Percentiles rank a stretch among this genome's conserved stretches.
These are phyloP conservation scores for Pseudohalonectria lignicola DNA, from an alignment of 2,329 filamentous ascomycete genomes.

Conservation along the genomic window DNA sequence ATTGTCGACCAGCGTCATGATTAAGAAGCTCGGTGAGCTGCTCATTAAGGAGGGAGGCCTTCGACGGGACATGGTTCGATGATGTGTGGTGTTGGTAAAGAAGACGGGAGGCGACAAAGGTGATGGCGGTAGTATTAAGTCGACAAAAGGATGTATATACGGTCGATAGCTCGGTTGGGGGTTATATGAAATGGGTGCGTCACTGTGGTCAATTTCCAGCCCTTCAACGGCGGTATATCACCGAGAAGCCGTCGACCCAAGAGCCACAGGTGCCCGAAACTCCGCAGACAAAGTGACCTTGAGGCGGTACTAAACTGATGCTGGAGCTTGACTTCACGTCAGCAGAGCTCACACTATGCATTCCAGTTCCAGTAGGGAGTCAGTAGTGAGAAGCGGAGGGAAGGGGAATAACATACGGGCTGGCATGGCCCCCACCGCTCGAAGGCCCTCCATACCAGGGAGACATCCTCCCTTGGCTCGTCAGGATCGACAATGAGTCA, in stretches of 20 bases:
- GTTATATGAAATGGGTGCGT: too few species aligned
- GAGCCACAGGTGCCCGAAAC: constrained; percentile 69
- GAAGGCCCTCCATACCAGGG: constrained; percentile 70
- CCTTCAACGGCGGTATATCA: constrained; percentile 35
- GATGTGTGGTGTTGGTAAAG: too few species aligned
- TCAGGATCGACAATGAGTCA: constrained; percentile 82
- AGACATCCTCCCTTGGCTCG: constrained; percentile 78
- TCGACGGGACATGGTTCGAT: too few species aligned
- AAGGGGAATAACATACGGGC: not conserved
- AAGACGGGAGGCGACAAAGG: too few species aligned
- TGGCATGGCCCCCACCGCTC: constrained; percentile 72
- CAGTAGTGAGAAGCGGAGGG: not conserved
- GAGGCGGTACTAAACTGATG: constrained; percentile 77
- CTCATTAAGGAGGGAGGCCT: too few species aligned
- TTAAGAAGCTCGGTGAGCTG: too few species aligned
- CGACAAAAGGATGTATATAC: too few species aligned
- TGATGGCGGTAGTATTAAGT: too few species aligned
- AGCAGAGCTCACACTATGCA: constrained; percentile 8
- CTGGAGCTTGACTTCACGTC: constrained; percentile 31
- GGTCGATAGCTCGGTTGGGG: too few species aligned
- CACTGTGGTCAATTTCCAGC: not conserved
- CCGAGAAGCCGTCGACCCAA: constrained; percentile 78
- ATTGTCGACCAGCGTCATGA: too few species aligned
- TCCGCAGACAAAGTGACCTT: constrained; percentile 81
- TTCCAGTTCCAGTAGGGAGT: not conserved